A percentile compares a stretch with the other conserved stretches of the same genome.
Conservation (phyloP, 2,329 filamentous ascomycete species). For the Sporothrix euskadiensis region DNA sequence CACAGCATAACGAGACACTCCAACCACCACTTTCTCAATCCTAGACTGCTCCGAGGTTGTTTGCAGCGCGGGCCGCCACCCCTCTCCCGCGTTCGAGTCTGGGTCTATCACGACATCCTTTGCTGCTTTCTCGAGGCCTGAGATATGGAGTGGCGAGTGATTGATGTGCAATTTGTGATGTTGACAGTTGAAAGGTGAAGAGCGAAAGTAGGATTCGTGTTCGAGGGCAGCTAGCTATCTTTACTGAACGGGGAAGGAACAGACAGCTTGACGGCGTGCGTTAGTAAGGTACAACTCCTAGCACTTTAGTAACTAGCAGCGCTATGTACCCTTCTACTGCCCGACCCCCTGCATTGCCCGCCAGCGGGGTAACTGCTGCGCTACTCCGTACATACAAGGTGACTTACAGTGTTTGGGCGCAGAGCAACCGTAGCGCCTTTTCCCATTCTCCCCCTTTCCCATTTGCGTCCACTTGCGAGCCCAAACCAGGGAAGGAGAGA, state of each 20-base stretch:
- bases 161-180: not conserved
- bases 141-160: not conserved
- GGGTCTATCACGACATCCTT: not conserved
- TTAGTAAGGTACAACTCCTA: not conserved
- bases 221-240: not conserved
- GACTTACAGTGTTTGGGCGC: not conserved
- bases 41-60: not conserved
- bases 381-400: not conserved
- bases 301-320: not conserved
- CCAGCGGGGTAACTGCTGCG: slow-evolving; percentile 22
- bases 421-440: slow-evolving; percentile 15
- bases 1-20: slow-evolving; percentile 4
- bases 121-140: not conserved
- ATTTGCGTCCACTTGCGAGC: not conserved
- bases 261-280: not conserved
- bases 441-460: not conserved
- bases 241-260: not conserved
- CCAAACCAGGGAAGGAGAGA: slow-evolving; percentile 14
- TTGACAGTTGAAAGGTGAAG: not conserved
- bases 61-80: not conserved
- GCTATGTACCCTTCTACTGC: not conserved
- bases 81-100: not conserved
- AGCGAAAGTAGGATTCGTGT: not conserved
- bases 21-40: not conserved
- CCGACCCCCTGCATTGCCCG: slow-evolving; percentile 4